Base-by-base conservation (phyloP, 2,329 filamentous ascomycete genomes). In the Fusarium armeniacum region DNA sequence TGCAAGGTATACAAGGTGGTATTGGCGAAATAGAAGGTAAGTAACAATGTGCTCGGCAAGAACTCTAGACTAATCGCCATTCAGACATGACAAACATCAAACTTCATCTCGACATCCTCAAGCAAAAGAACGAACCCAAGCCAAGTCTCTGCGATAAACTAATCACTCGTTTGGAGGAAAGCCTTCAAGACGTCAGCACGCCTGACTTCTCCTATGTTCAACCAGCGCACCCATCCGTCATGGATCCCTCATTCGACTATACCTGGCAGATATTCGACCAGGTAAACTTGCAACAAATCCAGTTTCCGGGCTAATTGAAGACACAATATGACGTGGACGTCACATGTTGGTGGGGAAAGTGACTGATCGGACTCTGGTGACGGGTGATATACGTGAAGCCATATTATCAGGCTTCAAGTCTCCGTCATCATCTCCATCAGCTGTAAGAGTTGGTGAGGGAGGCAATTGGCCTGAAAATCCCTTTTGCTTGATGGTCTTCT, bases 371-470 rank as follows among this genome's bases (percentile, higher is more conserved):
- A 63, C 58, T 30, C 58, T 12, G 3, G 38, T 28, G 0, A 24
- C 43, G 1, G 58, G 58, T 1, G 58, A 20, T 13, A 63, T 63
- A 2, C 58, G 58, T 2, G 60, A 63, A 3, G 60, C 60, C 60
- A 63, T 63, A 7, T 63, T 63, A 7, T 63, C 60, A 47, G 60
- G 58, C 20, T 63, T 63, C 12, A 63, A n/a, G 1, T 63, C 60
- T 0, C 58, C 58, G 1, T 63, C 60, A 5, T 63, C 49, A 0
- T 63, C n/a, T 0, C 15, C 35, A 12, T 57, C 58, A 2, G 49
- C 60, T n/a, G 60, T 47, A 0, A 63, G 11, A 6, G 47, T 57
- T 10, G 60, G 60, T 0, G 60, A 63, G 9, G 60, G 60, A 8
- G 58, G 60, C 2, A 63, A 36, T 1, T 36, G 47, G 0, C 58